These are phyloP conservation scores for Solanum habrochaites DNA, from an alignment of 257 asterid species.

Conservation along the genomic window DNA sequence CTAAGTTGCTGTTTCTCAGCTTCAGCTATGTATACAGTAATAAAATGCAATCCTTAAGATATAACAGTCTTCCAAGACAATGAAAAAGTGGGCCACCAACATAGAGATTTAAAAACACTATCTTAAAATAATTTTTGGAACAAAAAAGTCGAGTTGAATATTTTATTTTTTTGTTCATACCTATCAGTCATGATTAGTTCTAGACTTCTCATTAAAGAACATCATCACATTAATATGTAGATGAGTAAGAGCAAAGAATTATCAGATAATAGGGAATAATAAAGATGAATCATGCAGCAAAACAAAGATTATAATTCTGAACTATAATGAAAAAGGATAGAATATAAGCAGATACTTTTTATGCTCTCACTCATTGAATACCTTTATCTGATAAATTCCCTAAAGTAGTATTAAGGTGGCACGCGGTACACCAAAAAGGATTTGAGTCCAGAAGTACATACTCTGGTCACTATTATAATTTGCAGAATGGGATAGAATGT, in stretches of 20 bases:
- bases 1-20: constrained; percentile 65
- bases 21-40: constrained; percentile 35
- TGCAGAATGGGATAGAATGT: background rate
- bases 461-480: background rate
- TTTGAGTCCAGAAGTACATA: background rate
- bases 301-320: background rate
- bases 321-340: background rate
- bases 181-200: background rate
- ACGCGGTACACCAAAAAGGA: background rate
- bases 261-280: background rate
- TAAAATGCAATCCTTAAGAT: background rate
- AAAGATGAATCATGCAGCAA: background rate
- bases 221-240: background rate
- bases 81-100: background rate
- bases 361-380: background rate
- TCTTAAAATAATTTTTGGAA: background rate
- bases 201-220: background rate
- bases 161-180: background rate
- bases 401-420: background rate
- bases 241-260: background rate
- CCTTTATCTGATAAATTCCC: background rate
- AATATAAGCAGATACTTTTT: background rate
- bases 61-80: background rate
- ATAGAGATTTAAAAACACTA: background rate
- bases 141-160: background rate